phyloP scores from a whole-genome alignment of 148 eudicot species.

The Vaccinium myrtillus region DNA sequence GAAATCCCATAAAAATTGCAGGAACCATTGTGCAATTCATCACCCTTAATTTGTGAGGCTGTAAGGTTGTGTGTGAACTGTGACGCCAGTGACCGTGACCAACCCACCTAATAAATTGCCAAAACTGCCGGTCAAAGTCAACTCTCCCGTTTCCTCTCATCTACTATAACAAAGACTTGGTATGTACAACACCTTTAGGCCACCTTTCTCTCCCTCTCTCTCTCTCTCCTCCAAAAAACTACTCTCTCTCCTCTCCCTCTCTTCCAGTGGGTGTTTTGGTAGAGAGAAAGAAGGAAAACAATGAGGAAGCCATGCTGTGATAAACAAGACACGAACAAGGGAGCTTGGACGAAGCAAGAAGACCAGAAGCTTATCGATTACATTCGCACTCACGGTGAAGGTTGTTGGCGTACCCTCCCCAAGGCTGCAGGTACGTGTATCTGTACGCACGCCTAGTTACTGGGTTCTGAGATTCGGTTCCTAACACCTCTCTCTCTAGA shows the following conservation, averaged over 20 bases:
- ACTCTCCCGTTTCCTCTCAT: conserved; percentile 1
- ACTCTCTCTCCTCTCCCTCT: not conserved
- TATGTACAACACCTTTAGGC: not conserved
- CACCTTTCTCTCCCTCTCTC: not conserved
- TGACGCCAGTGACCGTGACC: not conserved
- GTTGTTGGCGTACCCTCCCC: conserved; percentile 41
- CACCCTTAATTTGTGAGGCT: not conserved
- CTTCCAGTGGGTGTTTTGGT: not conserved
- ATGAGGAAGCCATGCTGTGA: conserved; percentile 47
- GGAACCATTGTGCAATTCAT: not conserved
- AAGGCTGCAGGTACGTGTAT: conserved; percentile 35
- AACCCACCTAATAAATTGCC: conserved; percentile 13
- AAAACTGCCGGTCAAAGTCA: conserved; percentile 40
- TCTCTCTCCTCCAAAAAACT: not conserved
- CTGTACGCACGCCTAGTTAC: too few species aligned
- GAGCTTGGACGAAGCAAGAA: conserved; percentile 53
- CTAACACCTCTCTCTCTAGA: not conserved
- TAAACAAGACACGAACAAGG: conserved; percentile 36
- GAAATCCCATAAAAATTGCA: not conserved
- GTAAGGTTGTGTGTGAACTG: not conserved
- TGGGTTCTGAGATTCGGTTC: too few species aligned
- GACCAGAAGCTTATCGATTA: conserved; percentile 45
- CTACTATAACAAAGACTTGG: not conserved
- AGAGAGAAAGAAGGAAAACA: not conserved
- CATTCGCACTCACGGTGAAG: conserved; percentile 43